phyloP scores from a whole-genome alignment of 2,329 filamentous ascomycete genomes.

The Neopestalotiopsis clavispora region DNA sequence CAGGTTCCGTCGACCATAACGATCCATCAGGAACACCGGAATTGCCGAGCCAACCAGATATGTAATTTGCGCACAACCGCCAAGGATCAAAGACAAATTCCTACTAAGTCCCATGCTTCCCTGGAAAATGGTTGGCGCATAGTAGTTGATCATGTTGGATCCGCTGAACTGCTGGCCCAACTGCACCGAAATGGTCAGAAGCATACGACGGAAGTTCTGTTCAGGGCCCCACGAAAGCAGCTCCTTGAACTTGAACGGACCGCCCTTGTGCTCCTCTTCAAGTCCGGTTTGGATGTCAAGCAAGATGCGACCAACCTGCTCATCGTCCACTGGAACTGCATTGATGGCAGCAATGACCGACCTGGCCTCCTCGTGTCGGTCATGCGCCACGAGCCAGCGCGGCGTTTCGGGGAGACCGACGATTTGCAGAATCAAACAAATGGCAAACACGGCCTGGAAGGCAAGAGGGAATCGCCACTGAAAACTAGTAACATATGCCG shows the following conservation, averaged over 20 bases:
- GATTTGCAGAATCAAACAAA: slow-evolving; percentile 40
- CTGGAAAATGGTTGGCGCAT: slow-evolving; percentile 44
- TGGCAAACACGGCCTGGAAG: slow-evolving; percentile 37
- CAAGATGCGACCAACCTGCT: slow-evolving; percentile 20
- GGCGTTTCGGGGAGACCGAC: slow-evolving; percentile 43
- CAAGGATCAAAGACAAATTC: slow-evolving; percentile 57
- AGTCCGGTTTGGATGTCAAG: slow-evolving; percentile 25
- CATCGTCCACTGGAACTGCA: slow-evolving; percentile 25
- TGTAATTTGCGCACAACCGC: slow-evolving; percentile 46
- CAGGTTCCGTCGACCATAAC: slow-evolving; percentile 44
- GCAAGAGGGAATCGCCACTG: slow-evolving; percentile 15
- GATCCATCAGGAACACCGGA: slow-evolving; percentile 45
- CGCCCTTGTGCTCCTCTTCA: slow-evolving; percentile 25
- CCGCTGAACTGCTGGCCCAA: slow-evolving; percentile 34
- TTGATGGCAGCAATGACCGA: slow-evolving; percentile 24
- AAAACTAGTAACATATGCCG: background rate
- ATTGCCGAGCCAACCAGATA: slow-evolving; percentile 46
- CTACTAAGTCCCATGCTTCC: slow-evolving; percentile 43
- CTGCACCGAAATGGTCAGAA: slow-evolving; percentile 32
- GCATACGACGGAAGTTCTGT: slow-evolving; percentile 31
- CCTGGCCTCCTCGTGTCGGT: slow-evolving; percentile 35
- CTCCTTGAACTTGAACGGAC: slow-evolving; percentile 28
- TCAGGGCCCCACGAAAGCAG: slow-evolving; percentile 27
- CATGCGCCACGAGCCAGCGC: slow-evolving; percentile 39
- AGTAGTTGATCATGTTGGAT: slow-evolving; percentile 31